phyloP scores from a whole-genome alignment of 805 yeast genomes.

The Jamesozyma hellenica region DNA sequence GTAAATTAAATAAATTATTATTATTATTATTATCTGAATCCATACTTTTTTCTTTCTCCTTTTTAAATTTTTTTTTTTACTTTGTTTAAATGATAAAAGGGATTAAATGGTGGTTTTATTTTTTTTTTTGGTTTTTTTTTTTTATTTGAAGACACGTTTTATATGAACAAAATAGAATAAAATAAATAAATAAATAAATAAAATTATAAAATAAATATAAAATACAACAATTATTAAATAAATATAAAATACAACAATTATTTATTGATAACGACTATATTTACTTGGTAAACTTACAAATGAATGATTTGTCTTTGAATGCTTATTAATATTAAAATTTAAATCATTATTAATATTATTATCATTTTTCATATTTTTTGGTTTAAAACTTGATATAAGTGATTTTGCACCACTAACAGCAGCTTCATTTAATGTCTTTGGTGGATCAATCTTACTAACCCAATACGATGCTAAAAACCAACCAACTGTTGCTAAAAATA shows the following conservation, averaged over 20 bases:
- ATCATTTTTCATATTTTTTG: constrained; percentile 5
- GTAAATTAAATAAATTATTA: constrained; percentile 53
- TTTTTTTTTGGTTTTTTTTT: too few species aligned
- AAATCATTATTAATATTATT: neutral
- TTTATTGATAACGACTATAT: constrained; percentile 12
- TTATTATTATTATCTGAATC: constrained; percentile 30
- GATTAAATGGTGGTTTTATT: too few species aligned
- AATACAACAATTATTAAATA: neutral
- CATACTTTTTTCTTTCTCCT: too few species aligned
- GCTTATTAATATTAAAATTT: neutral
- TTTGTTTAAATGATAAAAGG: too few species aligned
- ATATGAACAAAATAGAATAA: too few species aligned
- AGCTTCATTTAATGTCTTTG: constrained; percentile 27
- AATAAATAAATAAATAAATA: neutral
- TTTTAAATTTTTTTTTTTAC: too few species aligned
- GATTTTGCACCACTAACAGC: constrained; percentile 29
- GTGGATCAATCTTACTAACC: constrained; percentile 27
- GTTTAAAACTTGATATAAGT: constrained; percentile 21
- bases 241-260: neutral
- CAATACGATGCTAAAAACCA: constrained; percentile 35
- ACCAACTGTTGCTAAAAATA: constrained; percentile 33
- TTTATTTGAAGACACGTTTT: too few species aligned
- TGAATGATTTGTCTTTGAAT: constrained; percentile 7
- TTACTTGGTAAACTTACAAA: constrained; percentile 16
- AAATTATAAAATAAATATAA: neutral